phyloP scores from a whole-genome alignment of 1,284 basidiomycete species.

The Afroboletus lepidellus region DNA sequence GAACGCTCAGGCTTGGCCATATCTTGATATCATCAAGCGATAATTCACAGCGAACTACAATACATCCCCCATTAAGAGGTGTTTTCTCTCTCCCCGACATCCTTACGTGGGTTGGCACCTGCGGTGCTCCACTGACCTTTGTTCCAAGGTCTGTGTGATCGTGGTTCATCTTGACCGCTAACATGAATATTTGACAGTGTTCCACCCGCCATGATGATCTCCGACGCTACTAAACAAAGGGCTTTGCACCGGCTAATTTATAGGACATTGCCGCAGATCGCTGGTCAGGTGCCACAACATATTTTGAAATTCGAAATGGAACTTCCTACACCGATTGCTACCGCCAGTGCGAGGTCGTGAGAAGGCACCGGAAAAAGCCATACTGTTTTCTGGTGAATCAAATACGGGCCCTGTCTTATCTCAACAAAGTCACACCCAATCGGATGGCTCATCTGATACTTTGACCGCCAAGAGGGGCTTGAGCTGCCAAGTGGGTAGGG shows the following conservation, averaged over 20 bases:
- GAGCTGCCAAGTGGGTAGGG: slow-evolving; percentile 24
- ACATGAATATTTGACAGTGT: slow-evolving; percentile 37
- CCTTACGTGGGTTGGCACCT: slow-evolving; percentile 47
- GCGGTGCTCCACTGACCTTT: slow-evolving; percentile 42
- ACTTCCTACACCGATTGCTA: slow-evolving; percentile 12
- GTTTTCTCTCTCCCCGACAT: slow-evolving; percentile 42
- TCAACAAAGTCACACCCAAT: not conserved
- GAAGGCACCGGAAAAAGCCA: not conserved
- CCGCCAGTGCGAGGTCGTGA: not conserved
- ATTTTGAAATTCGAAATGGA: slow-evolving; percentile 41
- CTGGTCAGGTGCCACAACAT: slow-evolving; percentile 14
- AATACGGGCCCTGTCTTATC: not conserved
- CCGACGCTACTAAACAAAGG: slow-evolving; percentile 37
- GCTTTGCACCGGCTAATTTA: slow-evolving; percentile 59
- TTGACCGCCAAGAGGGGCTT: not conserved
- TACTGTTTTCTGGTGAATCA: not conserved
- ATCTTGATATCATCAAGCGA: slow-evolving; percentile 46
- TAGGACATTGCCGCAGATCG: slow-evolving; percentile 34
- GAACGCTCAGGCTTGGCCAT: slow-evolving; percentile 51
- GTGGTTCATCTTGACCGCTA: slow-evolving; percentile 1
- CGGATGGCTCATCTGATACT: not conserved
- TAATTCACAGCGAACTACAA: slow-evolving; percentile 34
- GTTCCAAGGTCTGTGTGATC: slow-evolving; percentile 48
- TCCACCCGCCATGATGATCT: slow-evolving; percentile 42
- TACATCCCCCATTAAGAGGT: slow-evolving; percentile 54